phyloP scores from a whole-genome alignment of 176 grass and related monocot genomes.

The Aegilops bicornis region DNA sequence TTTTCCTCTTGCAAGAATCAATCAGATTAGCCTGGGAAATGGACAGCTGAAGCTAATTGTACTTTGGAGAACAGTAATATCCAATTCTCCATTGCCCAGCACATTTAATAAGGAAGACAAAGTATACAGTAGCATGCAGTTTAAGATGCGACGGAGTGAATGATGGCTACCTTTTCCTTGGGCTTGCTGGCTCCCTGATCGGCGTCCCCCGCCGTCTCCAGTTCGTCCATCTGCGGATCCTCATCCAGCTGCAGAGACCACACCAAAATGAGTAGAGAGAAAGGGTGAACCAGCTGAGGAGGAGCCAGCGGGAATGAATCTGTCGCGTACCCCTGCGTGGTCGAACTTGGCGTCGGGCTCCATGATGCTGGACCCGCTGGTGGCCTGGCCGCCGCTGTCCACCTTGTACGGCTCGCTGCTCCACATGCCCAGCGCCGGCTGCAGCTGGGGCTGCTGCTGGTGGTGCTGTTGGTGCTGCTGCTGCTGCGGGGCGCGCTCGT shows the following conservation, averaged over 20 bases:
- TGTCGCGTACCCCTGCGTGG: slow-evolving; percentile 15
- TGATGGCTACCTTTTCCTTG: slow-evolving; percentile 49
- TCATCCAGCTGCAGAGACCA: slow-evolving; percentile 48
- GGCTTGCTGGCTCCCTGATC: slow-evolving; percentile 72
- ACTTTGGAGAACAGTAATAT: neutral
- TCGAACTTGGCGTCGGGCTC: slow-evolving; percentile 65
- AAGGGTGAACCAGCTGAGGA: no score
- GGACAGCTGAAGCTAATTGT: neutral
- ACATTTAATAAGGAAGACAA: neutral
- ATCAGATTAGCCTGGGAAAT: neutral
- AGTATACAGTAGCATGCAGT: neutral
- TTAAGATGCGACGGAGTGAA: neutral
- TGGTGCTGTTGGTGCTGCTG: neutral
- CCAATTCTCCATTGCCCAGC: no score
- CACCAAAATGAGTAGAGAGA: neutral
- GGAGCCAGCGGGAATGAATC: no score
- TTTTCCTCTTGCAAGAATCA: neutral
- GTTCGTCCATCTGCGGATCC: slow-evolving; percentile 32
- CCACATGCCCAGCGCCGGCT: slow-evolving; percentile 55
- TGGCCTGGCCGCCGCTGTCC: slow-evolving; percentile 64
- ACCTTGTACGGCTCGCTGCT: slow-evolving; percentile 58
- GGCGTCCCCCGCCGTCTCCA: slow-evolving; percentile 36
- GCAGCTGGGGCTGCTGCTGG: neutral
- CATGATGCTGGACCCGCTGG: slow-evolving; percentile 59
- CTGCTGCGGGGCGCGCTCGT: slow-evolving; percentile 39